A percentile compares a stretch with the other conserved stretches of the same genome.
Evolutionary conservation across 2,329 filamentous ascomycete genomes (phyloP).

Genomic region (Gyromitra esculenta): DNA sequence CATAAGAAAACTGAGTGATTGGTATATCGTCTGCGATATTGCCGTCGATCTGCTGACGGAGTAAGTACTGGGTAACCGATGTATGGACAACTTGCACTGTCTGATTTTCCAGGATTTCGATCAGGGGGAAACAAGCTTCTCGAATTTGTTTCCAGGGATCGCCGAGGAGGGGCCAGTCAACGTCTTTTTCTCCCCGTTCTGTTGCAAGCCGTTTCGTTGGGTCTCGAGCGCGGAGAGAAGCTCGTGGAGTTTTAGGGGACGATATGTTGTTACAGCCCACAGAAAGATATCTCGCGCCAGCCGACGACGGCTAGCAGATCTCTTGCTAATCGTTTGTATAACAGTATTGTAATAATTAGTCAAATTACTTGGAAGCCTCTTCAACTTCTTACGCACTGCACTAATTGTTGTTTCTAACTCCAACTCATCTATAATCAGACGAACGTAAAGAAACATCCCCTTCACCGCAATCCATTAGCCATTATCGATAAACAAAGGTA

Average conservation of each 20-base stretch:
- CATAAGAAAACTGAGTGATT: neutral
- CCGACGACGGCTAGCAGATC: neutral
- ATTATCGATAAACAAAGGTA: neutral
- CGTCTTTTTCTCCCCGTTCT: neutral
- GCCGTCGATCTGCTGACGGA: neutral
- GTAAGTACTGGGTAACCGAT: conserved; percentile 37
- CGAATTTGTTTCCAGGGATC: conserved; percentile 19
- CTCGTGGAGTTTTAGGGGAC: conserved; percentile 27
- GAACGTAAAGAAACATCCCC: conserved; percentile 37
- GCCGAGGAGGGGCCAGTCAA: conserved; percentile 19
- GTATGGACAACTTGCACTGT: conserved; percentile 41
- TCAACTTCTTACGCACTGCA: neutral
- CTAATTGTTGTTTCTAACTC: conserved; percentile 10
- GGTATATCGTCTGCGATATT: neutral
- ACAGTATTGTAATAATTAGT: conserved; percentile 2
- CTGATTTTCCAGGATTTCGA: conserved; percentile 36
- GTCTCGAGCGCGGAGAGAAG: conserved; percentile 32
- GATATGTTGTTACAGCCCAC: conserved; percentile 25
- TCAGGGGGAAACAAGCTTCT: conserved; percentile 37
- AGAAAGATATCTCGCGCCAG: conserved; percentile 15
- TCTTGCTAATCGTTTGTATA: neutral
- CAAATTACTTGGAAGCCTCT: conserved; percentile 11
- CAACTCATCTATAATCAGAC: conserved; percentile 16
- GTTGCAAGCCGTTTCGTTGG: neutral
- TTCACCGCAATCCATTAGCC: neutral